Evolutionary conservation across 2,329 filamentous ascomycete species (phyloP), one percentile per base, ranked within the genome.

Genomic region (Akanthomyces uredinophilus): DNA sequence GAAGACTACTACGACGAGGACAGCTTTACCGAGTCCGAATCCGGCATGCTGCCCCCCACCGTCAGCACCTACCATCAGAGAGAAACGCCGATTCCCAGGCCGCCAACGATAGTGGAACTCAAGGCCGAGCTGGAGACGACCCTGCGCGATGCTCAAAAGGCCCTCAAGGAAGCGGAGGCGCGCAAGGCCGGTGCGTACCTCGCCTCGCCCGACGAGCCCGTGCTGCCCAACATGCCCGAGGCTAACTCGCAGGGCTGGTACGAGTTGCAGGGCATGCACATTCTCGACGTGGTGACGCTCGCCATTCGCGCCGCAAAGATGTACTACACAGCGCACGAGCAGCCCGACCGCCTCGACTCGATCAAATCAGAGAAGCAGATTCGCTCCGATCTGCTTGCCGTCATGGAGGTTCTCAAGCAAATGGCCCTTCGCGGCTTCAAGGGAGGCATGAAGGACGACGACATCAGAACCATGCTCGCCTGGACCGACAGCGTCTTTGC

Each of bases 281-380:
- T 99, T 43, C 84, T 98, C 61, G 94, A 98, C 72, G 87, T 96
- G 59, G 89, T 95, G 71, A 99, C 95, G 1, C 81, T 98, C 59
- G 94, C 94, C n/a, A 98, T 99, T 67, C 87, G 92, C 58, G 92
- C 94, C 1, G 95, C 95, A 57, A 96, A 96, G 77, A 88, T 96
- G 69, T 99, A 98, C 77, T 98, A 99, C 76, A 97, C 93, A 0
- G 85, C 92, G 4, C 95, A 98, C 72, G 90, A 96, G 70, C 83
- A 93, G 59, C 92, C 93, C 1, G 89, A 95, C 68, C 87, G 91
- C 43, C 80, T 98, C 20, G 91, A 95, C 70, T 80, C 89, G 32
- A 96, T 98, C 75, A 93, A 91, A 74, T 87, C 91, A 0, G 95
- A 99, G 74, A 91, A 89, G 65, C 84, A 90, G 66, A 89, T 99